Evolutionary conservation across 306 rosid genomes (phyloP), one percentile per base, ranked within the genome.

Genomic region (Acacia melanoxylon): DNA sequence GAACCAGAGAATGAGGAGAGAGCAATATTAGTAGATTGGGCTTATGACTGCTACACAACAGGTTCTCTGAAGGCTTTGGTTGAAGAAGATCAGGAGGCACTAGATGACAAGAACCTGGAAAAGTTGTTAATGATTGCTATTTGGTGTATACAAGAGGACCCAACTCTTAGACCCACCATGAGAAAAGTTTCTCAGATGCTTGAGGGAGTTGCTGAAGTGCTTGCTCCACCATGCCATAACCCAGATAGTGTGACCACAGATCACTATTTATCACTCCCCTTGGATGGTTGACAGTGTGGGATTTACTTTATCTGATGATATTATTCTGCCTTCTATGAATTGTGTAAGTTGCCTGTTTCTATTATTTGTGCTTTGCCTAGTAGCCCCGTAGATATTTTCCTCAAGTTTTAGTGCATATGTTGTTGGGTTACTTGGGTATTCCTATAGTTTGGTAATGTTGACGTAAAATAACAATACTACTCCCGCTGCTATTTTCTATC

Each of bases 111-210:
- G 74, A 86, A 56, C 15, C 41, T 86, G 71, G 86, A 79, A 75
- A 86, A 40, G 54, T 27, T 85, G 40, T 74, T 78, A 14, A 73
- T 72, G 83, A 78, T 85, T 67, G 88, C 80, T 46, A 51, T 85
- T 44, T 81, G 83, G 88, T 85, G 88, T 78, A 77, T 74, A 27
- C 88, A 85, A 82, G 88, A 85, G 33, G 88, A 86, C 65, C 88
- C 88, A 42, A 25, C 3, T 49, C 72, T 78, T 42, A 86, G 88
- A 63, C 88, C 88, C 46, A 59, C 76, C 59, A 86, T 82, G 81
- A 82, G 86, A 70, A 49, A 14, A 2, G 88, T 82, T 54, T 22
- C 65, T n/a, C 88, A 75, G 17, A 86, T 86, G 88, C 84, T 86
- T 86, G 88, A 86, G 51, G 86, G 88, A 75, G 80, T 73, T 79